A percentile compares a stretch with the other conserved stretches of the same genome.
Conservation (phyloP, 441 rosid genomes). For the Brassica hybrid region DNA sequence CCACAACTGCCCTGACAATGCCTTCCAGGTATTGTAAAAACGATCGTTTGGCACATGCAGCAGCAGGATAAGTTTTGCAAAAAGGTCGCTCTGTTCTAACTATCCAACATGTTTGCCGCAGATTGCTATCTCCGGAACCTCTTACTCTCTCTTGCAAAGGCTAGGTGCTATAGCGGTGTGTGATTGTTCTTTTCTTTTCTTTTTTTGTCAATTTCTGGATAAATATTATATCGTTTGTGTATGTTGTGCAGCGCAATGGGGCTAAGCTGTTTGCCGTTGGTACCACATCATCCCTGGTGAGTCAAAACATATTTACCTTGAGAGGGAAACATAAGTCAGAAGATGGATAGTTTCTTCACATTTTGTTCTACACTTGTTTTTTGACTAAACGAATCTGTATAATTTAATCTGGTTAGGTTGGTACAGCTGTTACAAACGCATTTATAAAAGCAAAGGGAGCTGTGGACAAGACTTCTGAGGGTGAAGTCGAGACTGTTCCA, state of each 20-base stretch:
- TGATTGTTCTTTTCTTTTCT: neutral
- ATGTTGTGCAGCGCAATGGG: slow-evolving; percentile 80
- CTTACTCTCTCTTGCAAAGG: slow-evolving; percentile 85
- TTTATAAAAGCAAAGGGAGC: slow-evolving; percentile 69
- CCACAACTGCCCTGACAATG: slow-evolving; percentile 89
- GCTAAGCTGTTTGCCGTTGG: slow-evolving; percentile 94
- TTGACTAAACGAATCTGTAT: slow-evolving; percentile 11
- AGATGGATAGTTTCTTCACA: neutral
- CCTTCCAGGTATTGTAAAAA: slow-evolving; percentile 73
- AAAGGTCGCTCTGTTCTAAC: neutral
- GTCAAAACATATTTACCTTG: slow-evolving; percentile 24
- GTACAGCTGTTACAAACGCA: slow-evolving; percentile 79
- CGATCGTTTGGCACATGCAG: neutral
- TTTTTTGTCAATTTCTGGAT: neutral
- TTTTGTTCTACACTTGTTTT: slow-evolving; percentile 6
- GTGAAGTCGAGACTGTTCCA: slow-evolving; percentile 82
- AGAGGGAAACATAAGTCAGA: neutral
- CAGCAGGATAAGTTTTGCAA: neutral
- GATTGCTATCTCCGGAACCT: slow-evolving; percentile 86
- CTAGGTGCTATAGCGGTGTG: slow-evolving; percentile 83
- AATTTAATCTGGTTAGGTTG: slow-evolving; percentile 53
- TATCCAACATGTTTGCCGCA: slow-evolving; percentile 41
- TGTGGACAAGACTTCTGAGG: slow-evolving; percentile 65
- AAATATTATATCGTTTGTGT: slow-evolving; percentile 18
- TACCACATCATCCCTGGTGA: slow-evolving; percentile 84